These are phyloP conservation scores for Yamadazyma paraphyllophila DNA, from an alignment of 805 yeast species.

Conservation along the genomic window DNA sequence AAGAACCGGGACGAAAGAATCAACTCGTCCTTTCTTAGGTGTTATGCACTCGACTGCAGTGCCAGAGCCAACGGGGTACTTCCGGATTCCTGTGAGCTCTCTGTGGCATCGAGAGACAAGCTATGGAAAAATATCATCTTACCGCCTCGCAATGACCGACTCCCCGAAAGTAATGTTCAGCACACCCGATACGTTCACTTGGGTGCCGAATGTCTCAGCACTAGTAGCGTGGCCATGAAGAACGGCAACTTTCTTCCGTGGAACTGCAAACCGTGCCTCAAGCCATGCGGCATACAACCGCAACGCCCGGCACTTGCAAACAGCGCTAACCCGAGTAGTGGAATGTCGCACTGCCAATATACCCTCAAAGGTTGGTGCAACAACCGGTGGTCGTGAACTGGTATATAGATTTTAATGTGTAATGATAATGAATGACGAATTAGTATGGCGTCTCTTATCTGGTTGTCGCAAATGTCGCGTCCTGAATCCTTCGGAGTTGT, in stretches of 20 bases:
- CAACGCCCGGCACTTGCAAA: slow-evolving; percentile 20
- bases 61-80: slow-evolving; percentile 33
- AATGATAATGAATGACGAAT: slow-evolving; percentile 1
- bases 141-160: slow-evolving; percentile 47
- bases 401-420: neutral
- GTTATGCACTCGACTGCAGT: slow-evolving; percentile 50
- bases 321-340: slow-evolving; percentile 37
- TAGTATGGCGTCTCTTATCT: neutral
- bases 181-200: slow-evolving; percentile 22
- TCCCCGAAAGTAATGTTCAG: slow-evolving; percentile 22
- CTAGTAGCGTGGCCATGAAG: slow-evolving; percentile 17
- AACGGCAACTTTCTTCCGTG: slow-evolving; percentile 25
- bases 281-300: slow-evolving; percentile 36
- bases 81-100: slow-evolving; percentile 26
- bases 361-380: slow-evolving; percentile 53
- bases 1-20: slow-evolving; percentile 48
- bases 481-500: neutral
- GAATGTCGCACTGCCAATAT: slow-evolving; percentile 42
- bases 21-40: slow-evolving; percentile 47
- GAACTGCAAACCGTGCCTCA: slow-evolving; percentile 19
- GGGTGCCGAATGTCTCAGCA: slow-evolving; percentile 15
- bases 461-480: neutral
- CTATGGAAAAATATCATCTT: slow-evolving; percentile 54
- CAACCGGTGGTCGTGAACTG: slow-evolving; percentile 34
- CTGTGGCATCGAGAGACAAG: slow-evolving; percentile 45